Evolutionary conservation across 2,329 filamentous ascomycete species (phyloP).

Genomic region (Exophiala alcalophila): DNA sequence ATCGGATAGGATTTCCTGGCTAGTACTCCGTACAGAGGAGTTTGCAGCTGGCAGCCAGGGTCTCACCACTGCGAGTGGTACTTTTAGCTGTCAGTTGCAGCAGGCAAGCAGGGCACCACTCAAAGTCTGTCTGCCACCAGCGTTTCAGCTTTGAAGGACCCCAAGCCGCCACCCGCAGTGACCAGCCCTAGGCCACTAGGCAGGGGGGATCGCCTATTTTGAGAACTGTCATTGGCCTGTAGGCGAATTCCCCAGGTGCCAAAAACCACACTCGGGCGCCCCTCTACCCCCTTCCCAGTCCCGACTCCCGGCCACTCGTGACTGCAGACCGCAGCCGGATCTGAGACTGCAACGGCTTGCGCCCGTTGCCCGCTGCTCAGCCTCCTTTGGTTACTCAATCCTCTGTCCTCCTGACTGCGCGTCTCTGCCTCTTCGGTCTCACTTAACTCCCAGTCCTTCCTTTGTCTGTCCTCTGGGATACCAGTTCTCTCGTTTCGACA

Average conservation of each 20-base stretch:
- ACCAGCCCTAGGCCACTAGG: neutral
- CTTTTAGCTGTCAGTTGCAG: too few relatives aligned
- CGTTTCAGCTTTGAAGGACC: constrained; percentile 18
- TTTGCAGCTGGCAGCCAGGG: too few relatives aligned
- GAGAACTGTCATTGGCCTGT: constrained; percentile 4
- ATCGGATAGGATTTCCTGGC: too few relatives aligned
- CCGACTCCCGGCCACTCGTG: neutral
- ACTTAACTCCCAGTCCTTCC: neutral
- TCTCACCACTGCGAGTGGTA: too few relatives aligned
- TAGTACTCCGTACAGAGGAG: too few relatives aligned
- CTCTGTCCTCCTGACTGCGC: constrained; percentile 3
- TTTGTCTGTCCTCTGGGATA: neutral
- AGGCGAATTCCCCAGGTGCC: constrained; percentile 2
- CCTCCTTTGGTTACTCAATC: constrained; percentile 17
- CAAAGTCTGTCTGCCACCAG: constrained; percentile 3
- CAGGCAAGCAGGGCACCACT: too few relatives aligned
- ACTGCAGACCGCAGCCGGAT: neutral
- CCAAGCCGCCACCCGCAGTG: constrained; percentile 6
- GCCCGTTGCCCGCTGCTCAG: constrained; percentile 16
- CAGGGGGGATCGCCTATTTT: too few relatives aligned
- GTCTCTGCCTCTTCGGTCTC: constrained; percentile 1
- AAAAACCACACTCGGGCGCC: too few relatives aligned
- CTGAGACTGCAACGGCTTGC: neutral
- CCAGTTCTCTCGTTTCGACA: neutral
- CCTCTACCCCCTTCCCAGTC: too few relatives aligned